Percentiles rank a stretch among this genome's conserved stretches.
Evolutionary conservation across 495 filamentous ascomycete species (phyloP).

Genomic region (Staphylotrichum tortipilum): DNA sequence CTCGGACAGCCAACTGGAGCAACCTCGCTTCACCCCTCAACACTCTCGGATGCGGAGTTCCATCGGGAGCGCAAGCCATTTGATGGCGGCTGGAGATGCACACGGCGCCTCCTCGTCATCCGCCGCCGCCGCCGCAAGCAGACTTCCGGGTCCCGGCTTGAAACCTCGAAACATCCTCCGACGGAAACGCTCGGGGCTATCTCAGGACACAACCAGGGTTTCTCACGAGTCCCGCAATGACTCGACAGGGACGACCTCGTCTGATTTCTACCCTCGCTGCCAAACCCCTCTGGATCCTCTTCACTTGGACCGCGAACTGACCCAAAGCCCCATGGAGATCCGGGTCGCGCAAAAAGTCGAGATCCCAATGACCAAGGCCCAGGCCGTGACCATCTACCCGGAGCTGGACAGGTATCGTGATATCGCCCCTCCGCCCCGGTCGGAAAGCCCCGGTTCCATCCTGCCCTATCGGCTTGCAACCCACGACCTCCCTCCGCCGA

Average conservation of each 20-base stretch:
- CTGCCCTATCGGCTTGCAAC: conserved; percentile 42
- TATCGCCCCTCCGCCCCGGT: conserved; percentile 18
- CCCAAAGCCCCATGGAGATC: conserved; percentile 33
- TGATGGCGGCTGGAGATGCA: conserved; percentile 9
- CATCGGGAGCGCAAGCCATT: conserved; percentile 9
- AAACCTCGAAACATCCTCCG: conserved; percentile 35
- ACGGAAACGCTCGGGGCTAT: conserved; percentile 40
- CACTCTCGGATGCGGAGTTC: conserved; percentile 26
- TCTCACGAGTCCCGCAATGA: conserved; percentile 26
- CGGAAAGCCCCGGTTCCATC: conserved; percentile 26
- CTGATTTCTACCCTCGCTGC: conserved; percentile 30
- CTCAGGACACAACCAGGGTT: conserved; percentile 25
- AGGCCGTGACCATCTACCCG: conserved; percentile 37
- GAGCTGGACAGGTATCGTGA: conserved; percentile 48
- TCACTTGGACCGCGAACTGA: conserved; percentile 31
- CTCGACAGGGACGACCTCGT: conserved; percentile 31
- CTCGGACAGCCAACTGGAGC: conserved; percentile 17
- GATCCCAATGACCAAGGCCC: conserved; percentile 22
- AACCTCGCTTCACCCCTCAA: conserved; percentile 22
- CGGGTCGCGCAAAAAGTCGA: conserved; percentile 28
- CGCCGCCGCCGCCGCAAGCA: conserved; percentile 12
- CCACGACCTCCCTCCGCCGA: conserved; percentile 56
- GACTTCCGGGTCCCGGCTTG: conserved; percentile 12
- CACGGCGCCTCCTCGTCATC: conserved; percentile 3
- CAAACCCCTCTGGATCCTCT: conserved; percentile 25